Conservation (phyloP, 2,329 filamentous ascomycete species). For the Cladobotryum mycophilum region DNA sequence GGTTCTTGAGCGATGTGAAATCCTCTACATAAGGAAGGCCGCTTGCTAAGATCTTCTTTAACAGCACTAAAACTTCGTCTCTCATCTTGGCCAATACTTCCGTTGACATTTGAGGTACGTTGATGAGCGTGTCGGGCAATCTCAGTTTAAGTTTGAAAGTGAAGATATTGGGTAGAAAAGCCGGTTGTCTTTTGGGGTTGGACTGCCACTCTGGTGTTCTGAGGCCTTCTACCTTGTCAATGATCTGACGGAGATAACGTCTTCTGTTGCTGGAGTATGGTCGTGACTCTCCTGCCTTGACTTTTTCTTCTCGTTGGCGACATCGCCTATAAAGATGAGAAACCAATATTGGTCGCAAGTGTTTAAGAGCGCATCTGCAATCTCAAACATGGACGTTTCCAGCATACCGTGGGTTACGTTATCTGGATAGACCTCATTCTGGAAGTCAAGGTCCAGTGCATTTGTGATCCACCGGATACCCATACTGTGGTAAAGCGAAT, state of each 20-base stretch:
- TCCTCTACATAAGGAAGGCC: neutral
- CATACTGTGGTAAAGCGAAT: too few relatives aligned
- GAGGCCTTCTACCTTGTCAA: slow-evolving; percentile 4
- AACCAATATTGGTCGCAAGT: neutral
- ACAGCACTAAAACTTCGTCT: neutral
- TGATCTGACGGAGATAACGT: neutral
- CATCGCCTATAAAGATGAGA: neutral
- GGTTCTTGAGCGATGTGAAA: neutral
- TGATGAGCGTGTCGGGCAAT: neutral
- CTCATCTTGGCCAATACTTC: neutral
- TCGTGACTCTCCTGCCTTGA: too few relatives aligned
- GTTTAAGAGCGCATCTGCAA: neutral
- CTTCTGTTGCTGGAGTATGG: neutral
- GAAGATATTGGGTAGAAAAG: slow-evolving; percentile 1
- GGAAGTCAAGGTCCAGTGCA: too few relatives aligned
- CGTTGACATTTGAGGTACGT: neutral
- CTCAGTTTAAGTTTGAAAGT: slow-evolving; percentile 2
- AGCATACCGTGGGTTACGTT: neutral
- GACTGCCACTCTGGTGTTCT: slow-evolving; percentile 6
- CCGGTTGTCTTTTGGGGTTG: slow-evolving; percentile 1
- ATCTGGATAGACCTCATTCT: neutral
- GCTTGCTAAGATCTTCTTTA: slow-evolving; percentile 2
- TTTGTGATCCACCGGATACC: too few relatives aligned
- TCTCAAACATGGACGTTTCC: neutral
- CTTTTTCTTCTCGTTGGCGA: neutral